Base-by-base conservation (phyloP, 2,329 filamentous ascomycete species). In the Nigrospora osmanthi region DNA sequence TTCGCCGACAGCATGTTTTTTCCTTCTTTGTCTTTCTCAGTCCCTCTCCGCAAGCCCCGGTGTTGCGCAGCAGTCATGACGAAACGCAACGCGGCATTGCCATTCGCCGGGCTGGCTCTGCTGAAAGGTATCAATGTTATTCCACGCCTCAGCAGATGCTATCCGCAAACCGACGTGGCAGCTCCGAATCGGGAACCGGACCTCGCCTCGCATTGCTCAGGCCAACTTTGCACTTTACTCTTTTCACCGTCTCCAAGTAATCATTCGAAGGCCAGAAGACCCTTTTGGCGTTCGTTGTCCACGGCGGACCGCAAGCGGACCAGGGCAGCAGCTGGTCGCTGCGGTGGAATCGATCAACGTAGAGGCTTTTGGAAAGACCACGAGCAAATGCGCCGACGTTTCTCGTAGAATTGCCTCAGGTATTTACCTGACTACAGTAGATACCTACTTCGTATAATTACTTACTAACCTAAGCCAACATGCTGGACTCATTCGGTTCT, bases 261-360 rank as follows among this genome's bases (percentile, higher is more conserved):
- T 78, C 72, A 35, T 84, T 83, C 57, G 67, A 75, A 32, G 69
- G 70, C 0, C 75, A 80, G 49, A 59, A 65, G 31, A 69, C 70
- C 49, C 75, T 75, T 6, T 53, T 78, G 13, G 73, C 73, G 2
- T 78, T 74, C 52, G 56, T 78, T 48, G 67, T 75, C 11, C 75
- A 78, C 47, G 75, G 75, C 30, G 74, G 74, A 0, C 75, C 75
- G 0, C 73, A 76, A 50, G 69, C 71, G 17, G 69, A 72, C 3
- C 74, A 72, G 63, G 70, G 65, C 47, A 72, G 76, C 51, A 64
- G 65, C 35, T 77, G 73, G 73, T 71, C 66, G 41, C 76, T 71
- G 5, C 62, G 73, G 6, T 76, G 73, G 73, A 76, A 77, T 52
- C 71, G n/a, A n/a, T n/a, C n/a, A n/a, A n/a, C n/a, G n/a, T n/a